Conservation (phyloP, 257 asterid species). For the Forsythia suspensa region DNA sequence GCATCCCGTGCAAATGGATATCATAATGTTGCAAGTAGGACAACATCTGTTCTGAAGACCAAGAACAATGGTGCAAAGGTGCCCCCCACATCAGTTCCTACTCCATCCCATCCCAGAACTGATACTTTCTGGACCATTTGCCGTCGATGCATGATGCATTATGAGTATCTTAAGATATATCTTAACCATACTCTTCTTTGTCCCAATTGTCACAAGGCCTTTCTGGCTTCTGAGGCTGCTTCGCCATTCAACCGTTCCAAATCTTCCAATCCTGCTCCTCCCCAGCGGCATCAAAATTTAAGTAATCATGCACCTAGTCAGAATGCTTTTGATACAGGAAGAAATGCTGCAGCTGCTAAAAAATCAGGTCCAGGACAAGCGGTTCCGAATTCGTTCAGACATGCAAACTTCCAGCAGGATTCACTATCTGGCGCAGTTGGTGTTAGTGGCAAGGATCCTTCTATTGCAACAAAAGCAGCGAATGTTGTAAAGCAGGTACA, state of each 20-base stretch:
- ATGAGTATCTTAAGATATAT: constrained; percentile 57
- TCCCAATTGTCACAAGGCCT: constrained; percentile 45
- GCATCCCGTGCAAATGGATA: constrained; percentile 34
- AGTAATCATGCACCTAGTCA: constrained; percentile 23
- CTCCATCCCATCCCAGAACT: constrained; percentile 38
- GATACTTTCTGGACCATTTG: constrained; percentile 85
- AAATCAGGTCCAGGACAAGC: constrained; percentile 37
- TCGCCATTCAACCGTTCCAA: constrained; percentile 43
- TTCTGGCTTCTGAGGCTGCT: constrained; percentile 46
- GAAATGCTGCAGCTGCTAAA: constrained; percentile 36
- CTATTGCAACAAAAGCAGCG: constrained; percentile 51
- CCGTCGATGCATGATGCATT: constrained; percentile 55
- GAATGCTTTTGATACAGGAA: constrained; percentile 31
- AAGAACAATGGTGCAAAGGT: constrained; percentile 34
- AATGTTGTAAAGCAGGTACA: constrained; percentile 52
- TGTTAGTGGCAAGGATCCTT: constrained; percentile 38
- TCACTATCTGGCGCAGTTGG: constrained; percentile 33
- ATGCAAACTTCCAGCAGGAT: constrained; percentile 29
- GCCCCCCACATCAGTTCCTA: constrained; percentile 27
- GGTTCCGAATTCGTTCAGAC: constrained; percentile 19
- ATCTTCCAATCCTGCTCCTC: constrained; percentile 30
- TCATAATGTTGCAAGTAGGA: constrained; percentile 34
- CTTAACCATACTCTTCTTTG: constrained; percentile 60
- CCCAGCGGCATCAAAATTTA: constrained; percentile 29
- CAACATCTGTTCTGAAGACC: constrained; percentile 37